A percentile compares a stretch with the other conserved stretches of the same genome.
These are phyloP conservation scores for Lactuca sativa DNA, from an alignment of 129 eudicot genomes.

Conservation along the genomic window DNA sequence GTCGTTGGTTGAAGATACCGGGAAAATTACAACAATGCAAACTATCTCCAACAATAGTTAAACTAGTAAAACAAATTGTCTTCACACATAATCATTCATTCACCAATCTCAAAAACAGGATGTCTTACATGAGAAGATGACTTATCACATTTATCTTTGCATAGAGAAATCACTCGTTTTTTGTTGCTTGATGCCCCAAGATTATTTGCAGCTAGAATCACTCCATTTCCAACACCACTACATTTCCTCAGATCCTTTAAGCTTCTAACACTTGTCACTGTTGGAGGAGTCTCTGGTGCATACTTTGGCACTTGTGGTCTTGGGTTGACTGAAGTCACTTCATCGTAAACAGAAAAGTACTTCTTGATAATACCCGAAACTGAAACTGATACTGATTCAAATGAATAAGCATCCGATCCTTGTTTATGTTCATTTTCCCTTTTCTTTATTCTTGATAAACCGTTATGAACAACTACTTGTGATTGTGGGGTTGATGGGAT, in stretches of 20 bases:
- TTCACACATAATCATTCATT: conserved; percentile 26
- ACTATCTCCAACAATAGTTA: not conserved
- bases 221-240: conserved; percentile 51
- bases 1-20: too few species aligned
- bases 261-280: conserved; percentile 11
- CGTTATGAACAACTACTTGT: conserved; percentile 20
- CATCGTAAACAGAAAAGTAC: conserved; percentile 54
- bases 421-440: conserved; percentile 6
- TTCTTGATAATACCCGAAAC: conserved; percentile 71
- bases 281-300: conserved; percentile 31
- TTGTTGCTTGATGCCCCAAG: conserved; percentile 47
- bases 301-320: not conserved
- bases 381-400: conserved; percentile 58
- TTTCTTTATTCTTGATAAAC: conserved; percentile 23
- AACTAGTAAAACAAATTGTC: not conserved
- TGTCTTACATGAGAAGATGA: conserved; percentile 36
- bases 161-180: conserved; percentile 38
- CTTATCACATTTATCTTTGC: conserved; percentile 29
- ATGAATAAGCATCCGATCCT: conserved; percentile 4
- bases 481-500: conserved; percentile 14
- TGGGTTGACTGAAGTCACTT: conserved; percentile 41
- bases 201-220: conserved; percentile 49
- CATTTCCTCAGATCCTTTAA: conserved; percentile 19
- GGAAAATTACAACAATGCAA: conserved; percentile 11
- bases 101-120: conserved; percentile 61